Conservation (phyloP, 164 flowering plant genomes). For the Nymphaea thermarum region DNA sequence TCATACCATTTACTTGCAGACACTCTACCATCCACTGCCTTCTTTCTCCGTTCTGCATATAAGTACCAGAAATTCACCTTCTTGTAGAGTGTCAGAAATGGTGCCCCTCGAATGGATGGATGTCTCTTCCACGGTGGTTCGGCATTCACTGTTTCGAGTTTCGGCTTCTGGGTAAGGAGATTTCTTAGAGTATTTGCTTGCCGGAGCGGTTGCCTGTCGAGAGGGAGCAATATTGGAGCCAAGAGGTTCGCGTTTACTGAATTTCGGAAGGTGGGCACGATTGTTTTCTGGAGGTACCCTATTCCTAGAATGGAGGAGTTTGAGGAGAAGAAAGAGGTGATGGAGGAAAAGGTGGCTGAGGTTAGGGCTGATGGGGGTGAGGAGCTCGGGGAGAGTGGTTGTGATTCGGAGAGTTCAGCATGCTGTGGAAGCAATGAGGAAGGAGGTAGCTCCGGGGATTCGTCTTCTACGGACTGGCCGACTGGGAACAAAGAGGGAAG, state of each 20-base stretch:
- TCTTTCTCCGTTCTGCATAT: no score
- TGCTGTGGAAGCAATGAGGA: conserved; percentile 53
- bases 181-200: neutral
- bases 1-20: no score
- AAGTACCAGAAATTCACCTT: no score
- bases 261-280: neutral
- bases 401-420: conserved; percentile 48
- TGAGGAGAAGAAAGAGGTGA: neutral
- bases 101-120: no score
- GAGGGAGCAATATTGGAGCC: no score
- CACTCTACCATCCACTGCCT: no score
- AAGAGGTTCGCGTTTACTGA: no score
- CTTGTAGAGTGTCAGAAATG: no score
- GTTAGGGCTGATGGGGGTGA: neutral
- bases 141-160: neutral
- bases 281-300: neutral
- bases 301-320: neutral
- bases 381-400: neutral
- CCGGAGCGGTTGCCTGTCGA: neutral
- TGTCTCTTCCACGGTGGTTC: no score
- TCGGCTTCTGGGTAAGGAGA: neutral
- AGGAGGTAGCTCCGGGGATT: conserved; percentile 32
- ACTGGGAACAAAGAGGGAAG: conserved; percentile 19
- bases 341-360: neutral
- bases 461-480: conserved; percentile 45